Percentiles rank a stretch among this genome's conserved stretches.
Evolutionary conservation across 1,284 basidiomycete genomes (phyloP).

Genomic region (Agroathelia rolfsii): DNA sequence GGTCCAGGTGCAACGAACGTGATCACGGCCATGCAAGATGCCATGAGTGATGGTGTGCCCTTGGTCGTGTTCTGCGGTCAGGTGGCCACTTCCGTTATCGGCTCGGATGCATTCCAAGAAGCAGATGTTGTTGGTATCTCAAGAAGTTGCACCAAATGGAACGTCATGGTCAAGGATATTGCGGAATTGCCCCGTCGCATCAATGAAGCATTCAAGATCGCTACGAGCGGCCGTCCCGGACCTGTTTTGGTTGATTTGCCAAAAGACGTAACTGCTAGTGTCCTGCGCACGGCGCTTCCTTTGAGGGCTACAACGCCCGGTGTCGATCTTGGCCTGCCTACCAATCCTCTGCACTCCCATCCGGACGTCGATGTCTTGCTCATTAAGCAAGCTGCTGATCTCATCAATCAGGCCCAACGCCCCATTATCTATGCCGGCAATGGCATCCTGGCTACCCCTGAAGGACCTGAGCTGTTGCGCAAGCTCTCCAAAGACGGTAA

Average conservation of each 20-base stretch:
- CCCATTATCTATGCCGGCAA: constrained; percentile 94
- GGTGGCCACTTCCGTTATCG: constrained; percentile 96
- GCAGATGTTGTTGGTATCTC: constrained; percentile 96
- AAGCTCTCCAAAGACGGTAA: constrained; percentile 79
- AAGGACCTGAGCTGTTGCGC: constrained; percentile 79
- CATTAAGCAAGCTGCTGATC: constrained; percentile 76
- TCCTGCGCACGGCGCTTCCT: constrained; percentile 81
- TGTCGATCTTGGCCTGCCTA: constrained; percentile 65
- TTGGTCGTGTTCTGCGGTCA: constrained; percentile 95
- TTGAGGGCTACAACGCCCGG: constrained; percentile 86
- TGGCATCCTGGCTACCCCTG: constrained; percentile 77
- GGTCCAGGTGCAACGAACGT: constrained; percentile 98
- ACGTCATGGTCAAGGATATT: constrained; percentile 99
- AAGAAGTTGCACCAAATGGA: constrained; percentile 97
- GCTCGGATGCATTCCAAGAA: constrained; percentile 97
- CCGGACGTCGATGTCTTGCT: constrained; percentile 54
- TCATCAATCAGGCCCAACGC: constrained; percentile 88
- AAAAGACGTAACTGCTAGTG: constrained; percentile 93
- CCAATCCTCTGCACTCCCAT: constrained; percentile 58
- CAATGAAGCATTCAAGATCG: constrained; percentile 99
- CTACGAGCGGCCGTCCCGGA: constrained; percentile 91
- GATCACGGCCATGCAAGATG: constrained; percentile 97
- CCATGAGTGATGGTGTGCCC: constrained; percentile 89
- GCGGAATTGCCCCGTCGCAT: constrained; percentile 90
- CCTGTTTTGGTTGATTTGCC: constrained; percentile 97